phyloP scores from a whole-genome alignment of 2,329 filamentous ascomycete genomes.

The Cladosporium sp. region DNA sequence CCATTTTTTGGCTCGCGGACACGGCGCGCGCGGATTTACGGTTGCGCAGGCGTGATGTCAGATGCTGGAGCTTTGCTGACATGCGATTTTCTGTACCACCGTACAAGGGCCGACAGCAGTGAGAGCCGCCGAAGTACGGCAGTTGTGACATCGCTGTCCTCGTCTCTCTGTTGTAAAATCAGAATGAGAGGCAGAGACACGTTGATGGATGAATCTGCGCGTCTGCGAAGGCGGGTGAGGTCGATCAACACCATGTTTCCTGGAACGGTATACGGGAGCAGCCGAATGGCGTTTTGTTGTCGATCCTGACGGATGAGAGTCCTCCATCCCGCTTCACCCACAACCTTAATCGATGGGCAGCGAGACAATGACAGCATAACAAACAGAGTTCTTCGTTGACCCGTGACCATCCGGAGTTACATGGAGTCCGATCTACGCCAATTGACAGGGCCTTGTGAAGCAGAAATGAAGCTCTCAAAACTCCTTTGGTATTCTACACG shows the following conservation, averaged over 20 bases:
- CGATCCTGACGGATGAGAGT: background rate
- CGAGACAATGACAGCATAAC: background rate
- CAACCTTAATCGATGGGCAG: background rate
- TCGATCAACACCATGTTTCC: background rate
- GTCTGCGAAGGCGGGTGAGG: no score
- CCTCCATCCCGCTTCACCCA: background rate
- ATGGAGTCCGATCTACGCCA: no score
- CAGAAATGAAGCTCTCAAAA: no score
- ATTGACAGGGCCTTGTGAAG: no score
- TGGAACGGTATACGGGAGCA: background rate
- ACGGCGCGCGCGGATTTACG: background rate
- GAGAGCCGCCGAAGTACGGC: background rate
- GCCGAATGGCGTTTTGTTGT: background rate
- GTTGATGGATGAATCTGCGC: no score
- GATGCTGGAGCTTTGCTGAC: background rate
- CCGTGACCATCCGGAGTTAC: no score
- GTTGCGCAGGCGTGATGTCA: slow-evolving; percentile 1
- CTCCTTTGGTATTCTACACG: no score
- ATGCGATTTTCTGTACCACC: background rate
- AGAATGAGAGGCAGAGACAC: no score
- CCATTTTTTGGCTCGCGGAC: background rate
- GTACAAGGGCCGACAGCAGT: slow-evolving; percentile 3
- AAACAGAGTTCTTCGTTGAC: no score
- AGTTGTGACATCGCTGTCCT: no score
- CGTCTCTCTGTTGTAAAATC: no score